These are phyloP conservation scores for Thermomyces lanuginosus DNA, from an alignment of 2,329 filamentous ascomycete species.

Conservation along the genomic window DNA sequence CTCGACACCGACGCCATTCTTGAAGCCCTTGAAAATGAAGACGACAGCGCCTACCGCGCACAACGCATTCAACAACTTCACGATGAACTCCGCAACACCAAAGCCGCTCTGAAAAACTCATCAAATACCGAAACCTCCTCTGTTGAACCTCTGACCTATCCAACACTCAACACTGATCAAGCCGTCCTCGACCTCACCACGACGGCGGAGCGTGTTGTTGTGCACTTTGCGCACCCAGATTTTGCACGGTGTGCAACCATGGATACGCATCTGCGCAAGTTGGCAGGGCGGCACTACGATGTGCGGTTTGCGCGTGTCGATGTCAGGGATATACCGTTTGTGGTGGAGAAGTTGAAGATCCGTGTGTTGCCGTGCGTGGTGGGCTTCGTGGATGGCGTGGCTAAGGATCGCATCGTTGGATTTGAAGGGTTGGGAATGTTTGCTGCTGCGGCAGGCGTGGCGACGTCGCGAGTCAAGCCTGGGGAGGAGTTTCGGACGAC, in stretches of 20 bases:
- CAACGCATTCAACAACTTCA: conserved; percentile 44
- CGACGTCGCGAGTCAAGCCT: too few relatives aligned
- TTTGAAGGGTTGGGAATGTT: conserved; percentile 36
- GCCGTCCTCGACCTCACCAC: conserved; percentile 45
- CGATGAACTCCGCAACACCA: conserved; percentile 36
- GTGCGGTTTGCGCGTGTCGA: conserved; percentile 30
- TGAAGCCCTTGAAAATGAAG: conserved; percentile 37
- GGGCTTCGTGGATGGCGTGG: conserved; percentile 32
- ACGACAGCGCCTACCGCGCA: conserved; percentile 40
- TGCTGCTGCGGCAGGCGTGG: too few relatives aligned
- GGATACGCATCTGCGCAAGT: conserved; percentile 40
- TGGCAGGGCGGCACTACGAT: conserved; percentile 25
- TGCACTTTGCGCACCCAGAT: conserved; percentile 50
- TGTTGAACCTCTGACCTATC: conserved; percentile 15
- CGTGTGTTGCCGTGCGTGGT: conserved; percentile 33
- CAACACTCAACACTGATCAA: conserved; percentile 36
- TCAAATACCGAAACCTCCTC: conserved; percentile 5
- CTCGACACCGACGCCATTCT: conserved; percentile 45
- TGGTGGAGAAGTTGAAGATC: conserved; percentile 32
- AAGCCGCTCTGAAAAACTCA: conserved; percentile 25
- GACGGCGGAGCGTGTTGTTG: conserved; percentile 38
- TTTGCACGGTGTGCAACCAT: conserved; percentile 46
- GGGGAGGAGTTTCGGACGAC: conserved; percentile 23
- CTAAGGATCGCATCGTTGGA: conserved; percentile 29
- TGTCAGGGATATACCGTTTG: conserved; percentile 31